Evolutionary conservation across 805 yeast species (phyloP), one percentile per base, ranked within the genome.

Genomic region (Candida silvatica): DNA sequence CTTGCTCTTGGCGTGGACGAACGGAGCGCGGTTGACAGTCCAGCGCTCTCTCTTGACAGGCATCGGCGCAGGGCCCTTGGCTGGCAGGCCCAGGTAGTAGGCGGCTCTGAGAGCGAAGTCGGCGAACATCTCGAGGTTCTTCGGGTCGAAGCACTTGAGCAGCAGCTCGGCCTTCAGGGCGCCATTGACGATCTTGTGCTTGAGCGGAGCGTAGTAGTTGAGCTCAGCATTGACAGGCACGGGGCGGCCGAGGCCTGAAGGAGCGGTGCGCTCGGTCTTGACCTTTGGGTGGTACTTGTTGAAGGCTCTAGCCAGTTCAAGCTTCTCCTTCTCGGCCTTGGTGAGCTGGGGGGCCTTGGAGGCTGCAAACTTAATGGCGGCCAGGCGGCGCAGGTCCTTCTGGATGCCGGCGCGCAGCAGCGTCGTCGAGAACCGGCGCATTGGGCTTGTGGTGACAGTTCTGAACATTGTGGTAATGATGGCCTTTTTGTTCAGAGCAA

Each of bases 1-100:
- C 62, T 92, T 92, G 7, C 92, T 71, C 57, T 87, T 88, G 35
- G 97, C 94, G 52, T 85, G 92, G 16, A 83, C 95, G 56, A 92
- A 92, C 2, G 97, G 97, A 3, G 95, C 78, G 56, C 80, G 74
- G 50, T 81, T 87, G 29, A 92, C 95, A 0, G 98, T 92, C 85
- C 95, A 90, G 47, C 87, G 73, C 58, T 90, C 83, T 48, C 78
- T 74, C 53, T 76, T 80, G 3, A 81, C 77, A 43, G 76, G 80
- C 43, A 74, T 57, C 32, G 78, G 83, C 23, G 65, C 67, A 15
- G 90, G 80, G 2, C 87, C 88, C 11, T 77, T 71, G 23, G 82
- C 76, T 14, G 97, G 96, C 45, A 92, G 77, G 6, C 94, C 90
- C 47, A 92, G 63, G 59, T 83, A 92, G 56, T 73, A 92, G 0